Conservation (phyloP, 2,329 filamentous ascomycete species). For the Fusarium humuli region DNA sequence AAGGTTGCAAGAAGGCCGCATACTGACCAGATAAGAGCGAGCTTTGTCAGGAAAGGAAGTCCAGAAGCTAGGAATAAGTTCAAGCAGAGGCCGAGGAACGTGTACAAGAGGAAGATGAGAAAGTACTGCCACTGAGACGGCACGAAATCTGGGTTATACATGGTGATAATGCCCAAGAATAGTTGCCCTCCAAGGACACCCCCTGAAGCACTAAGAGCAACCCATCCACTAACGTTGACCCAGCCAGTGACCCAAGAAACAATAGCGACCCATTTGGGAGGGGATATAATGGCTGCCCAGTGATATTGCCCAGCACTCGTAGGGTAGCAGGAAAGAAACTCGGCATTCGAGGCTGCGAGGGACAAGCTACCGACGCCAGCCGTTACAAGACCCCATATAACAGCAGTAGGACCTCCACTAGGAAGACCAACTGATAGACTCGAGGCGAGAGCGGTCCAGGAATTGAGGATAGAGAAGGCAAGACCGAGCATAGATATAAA, state of each 20-base stretch:
- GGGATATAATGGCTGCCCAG: conserved; percentile 68
- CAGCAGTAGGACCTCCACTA: conserved; percentile 69
- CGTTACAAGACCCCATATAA: conserved; percentile 71
- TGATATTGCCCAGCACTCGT: conserved; percentile 73
- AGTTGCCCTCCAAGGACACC: conserved; percentile 54
- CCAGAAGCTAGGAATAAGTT: neutral
- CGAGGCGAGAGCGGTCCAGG: conserved; percentile 60
- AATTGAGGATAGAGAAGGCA: conserved; percentile 61
- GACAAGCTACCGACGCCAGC: conserved; percentile 52
- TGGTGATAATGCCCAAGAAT: conserved; percentile 60
- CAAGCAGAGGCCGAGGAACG: neutral
- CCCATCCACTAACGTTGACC: conserved; percentile 77
- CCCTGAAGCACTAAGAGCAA: conserved; percentile 69
- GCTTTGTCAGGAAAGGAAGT: neutral
- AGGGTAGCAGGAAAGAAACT: conserved; percentile 74
- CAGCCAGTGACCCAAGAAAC: conserved; percentile 58
- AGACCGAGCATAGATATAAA: conserved; percentile 54
- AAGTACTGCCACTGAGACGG: neutral
- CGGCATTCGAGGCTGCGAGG: conserved; percentile 74
- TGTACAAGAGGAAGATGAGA: neutral
- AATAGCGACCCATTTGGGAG: conserved; percentile 8
- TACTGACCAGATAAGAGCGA: neutral
- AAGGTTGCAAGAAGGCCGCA: neutral
- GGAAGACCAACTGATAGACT: conserved; percentile 65
- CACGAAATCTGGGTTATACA: neutral